phyloP scores from a whole-genome alignment of 768 basidiomycete species.

The Cyclocybe aegerita region DNA sequence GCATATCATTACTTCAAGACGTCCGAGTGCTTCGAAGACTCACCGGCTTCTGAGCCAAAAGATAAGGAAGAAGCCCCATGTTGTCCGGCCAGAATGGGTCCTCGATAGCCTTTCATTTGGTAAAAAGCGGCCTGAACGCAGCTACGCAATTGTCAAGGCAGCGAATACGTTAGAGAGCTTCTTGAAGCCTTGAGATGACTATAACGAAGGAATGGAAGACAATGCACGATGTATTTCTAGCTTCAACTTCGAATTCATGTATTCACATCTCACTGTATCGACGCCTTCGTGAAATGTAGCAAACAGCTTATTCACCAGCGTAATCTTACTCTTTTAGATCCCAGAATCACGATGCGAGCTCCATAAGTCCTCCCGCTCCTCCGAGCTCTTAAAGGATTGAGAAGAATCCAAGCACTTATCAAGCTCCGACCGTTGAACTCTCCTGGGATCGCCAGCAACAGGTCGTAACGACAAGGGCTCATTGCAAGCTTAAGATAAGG shows the following conservation, averaged over 20 bases:
- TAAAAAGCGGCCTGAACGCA: conserved; percentile 58
- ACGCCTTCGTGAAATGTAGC: no score
- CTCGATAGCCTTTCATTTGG: conserved; percentile 64
- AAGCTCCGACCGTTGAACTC: background rate
- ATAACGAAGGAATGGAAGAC: background rate
- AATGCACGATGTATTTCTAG: no score
- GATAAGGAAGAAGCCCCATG: conserved; percentile 46
- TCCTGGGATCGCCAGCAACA: background rate
- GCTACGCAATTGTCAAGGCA: conserved; percentile 50
- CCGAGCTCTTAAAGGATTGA: background rate
- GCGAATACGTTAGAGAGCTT: conserved; percentile 26
- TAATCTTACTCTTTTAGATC: background rate
- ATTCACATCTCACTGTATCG: no score
- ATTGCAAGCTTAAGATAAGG: background rate
- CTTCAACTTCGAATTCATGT: no score
- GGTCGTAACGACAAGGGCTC: background rate
- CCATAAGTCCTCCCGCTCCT: no score
- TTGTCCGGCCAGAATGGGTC: conserved; percentile 79
- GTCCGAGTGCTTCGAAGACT: conserved; percentile 69
- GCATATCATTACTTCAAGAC: conserved; percentile 76
- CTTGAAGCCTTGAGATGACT: conserved; percentile 11
- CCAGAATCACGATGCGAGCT: no score
- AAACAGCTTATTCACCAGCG: background rate
- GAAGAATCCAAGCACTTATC: background rate
- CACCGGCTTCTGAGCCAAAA: conserved; percentile 59